These are phyloP conservation scores for Multifurca ochricompacta DNA, from an alignment of 768 basidiomycete species.

Conservation along the genomic window DNA sequence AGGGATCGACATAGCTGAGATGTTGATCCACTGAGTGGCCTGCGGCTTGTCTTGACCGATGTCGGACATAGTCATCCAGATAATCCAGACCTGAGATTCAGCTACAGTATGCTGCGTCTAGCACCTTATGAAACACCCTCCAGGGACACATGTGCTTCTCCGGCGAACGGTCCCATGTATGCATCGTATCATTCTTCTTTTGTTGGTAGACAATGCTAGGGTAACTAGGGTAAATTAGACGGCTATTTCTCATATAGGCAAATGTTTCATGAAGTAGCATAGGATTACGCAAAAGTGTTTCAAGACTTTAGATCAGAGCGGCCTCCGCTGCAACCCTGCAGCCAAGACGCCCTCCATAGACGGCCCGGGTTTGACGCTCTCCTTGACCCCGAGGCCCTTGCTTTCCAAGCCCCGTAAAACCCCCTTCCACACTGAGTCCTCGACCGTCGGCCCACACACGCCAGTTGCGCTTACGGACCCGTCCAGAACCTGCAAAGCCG, in stretches of 20 bases:
- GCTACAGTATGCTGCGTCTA: no score
- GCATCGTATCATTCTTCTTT: not conserved
- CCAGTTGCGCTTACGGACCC: slow-evolving; percentile 45
- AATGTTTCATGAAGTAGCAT: not conserved
- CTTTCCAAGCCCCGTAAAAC: slow-evolving; percentile 56
- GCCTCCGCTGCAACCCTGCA: slow-evolving; percentile 8
- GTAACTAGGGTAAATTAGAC: not conserved
- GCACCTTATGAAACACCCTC: no score
- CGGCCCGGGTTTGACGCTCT: slow-evolving; percentile 33
- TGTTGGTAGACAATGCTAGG: not conserved
- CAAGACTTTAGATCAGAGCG: not conserved
- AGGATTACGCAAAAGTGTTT: not conserved
- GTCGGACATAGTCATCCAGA: not conserved
- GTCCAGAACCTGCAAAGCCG: slow-evolving; percentile 63
- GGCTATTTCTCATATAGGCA: not conserved
- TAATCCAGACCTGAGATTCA: no score
- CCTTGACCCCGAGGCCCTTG: slow-evolving; percentile 35
- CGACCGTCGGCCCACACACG: slow-evolving; percentile 59
- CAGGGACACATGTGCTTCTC: not conserved
- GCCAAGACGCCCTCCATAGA: slow-evolving; percentile 32
- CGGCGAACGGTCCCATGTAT: no score
- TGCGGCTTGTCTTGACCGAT: not conserved
- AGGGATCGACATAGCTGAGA: not conserved
- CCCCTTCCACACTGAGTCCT: slow-evolving; percentile 49
- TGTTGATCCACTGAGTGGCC: not conserved